Conservation (phyloP, 768 basidiomycete species). For the Leccinellum albellum region DNA sequence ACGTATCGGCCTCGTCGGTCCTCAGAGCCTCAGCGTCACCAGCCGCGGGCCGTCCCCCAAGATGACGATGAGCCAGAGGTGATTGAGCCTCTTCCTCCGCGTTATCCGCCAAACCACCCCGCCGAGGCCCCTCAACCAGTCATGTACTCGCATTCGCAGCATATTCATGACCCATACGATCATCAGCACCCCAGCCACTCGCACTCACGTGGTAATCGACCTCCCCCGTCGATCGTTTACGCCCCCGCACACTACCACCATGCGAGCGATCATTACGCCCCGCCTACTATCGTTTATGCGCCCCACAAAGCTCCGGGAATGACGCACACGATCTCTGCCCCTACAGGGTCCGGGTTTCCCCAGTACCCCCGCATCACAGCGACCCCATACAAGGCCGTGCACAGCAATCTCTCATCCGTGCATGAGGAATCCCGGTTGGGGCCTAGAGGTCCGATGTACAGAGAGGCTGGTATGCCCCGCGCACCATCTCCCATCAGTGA, state of each 20-base stretch:
- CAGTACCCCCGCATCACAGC: constrained; percentile 42
- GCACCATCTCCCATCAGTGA: constrained; percentile 40
- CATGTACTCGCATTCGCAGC: constrained; percentile 40
- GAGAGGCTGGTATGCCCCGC: constrained; percentile 25
- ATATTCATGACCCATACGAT: constrained; percentile 33
- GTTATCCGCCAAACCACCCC: constrained; percentile 20
- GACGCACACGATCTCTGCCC: constrained; percentile 68
- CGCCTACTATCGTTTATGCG: constrained; percentile 57
- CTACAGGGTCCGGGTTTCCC: constrained; percentile 34
- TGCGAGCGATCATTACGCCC: constrained; percentile 50
- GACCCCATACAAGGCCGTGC: constrained; percentile 40
- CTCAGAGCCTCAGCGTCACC: constrained; percentile 28
- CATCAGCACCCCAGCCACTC: constrained; percentile 33
- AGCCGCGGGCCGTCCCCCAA: constrained; percentile 13
- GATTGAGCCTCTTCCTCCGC: constrained; percentile 32
- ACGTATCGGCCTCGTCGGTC: constrained; percentile 30
- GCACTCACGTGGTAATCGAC: constrained; percentile 35
- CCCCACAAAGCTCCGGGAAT: constrained; percentile 56
- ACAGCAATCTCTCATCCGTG: constrained; percentile 34
- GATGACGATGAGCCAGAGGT: constrained; percentile 30
- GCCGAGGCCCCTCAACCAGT: constrained; percentile 24
- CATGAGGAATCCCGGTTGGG: constrained; percentile 37
- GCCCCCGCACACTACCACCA: constrained; percentile 44
- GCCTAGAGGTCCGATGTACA: constrained; percentile 26
- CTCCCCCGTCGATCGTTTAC: constrained; percentile 58